Base-by-base conservation (phyloP, 192 early-diverging fungal species). In the Coemansia furcata region DNA sequence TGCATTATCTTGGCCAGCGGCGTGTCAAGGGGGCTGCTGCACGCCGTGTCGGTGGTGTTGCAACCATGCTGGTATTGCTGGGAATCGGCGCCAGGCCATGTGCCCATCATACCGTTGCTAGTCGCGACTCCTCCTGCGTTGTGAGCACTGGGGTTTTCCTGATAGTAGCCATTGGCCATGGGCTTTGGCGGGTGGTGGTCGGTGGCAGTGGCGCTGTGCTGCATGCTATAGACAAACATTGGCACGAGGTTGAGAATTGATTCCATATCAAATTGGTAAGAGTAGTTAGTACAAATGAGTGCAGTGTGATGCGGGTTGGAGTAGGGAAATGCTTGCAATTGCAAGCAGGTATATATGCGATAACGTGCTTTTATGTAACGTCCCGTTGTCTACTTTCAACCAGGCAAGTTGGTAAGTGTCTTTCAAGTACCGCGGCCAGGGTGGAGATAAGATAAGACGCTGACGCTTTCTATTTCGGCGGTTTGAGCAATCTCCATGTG, bases 1-100 rank as follows among this genome's bases (percentile, higher is more conserved):
- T 81, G 78, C n/a, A 77, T 68, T 11, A 75, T 72, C 68, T 80
- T 80, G 49, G 46, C 78, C 60, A 80, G 63, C 30, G 78, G 78
- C 26, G 78, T 72, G 38, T 82, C 74, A 5, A 43, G 71, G 10
- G 79, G 74, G 61, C 79, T 82, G 71, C 70, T 82, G 74, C 67
- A 76, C 14, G 67, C 69, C 1, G 79, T 77, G 35, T 69, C 71
- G 3, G 66, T 40, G 2, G 62, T 63, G 52, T 65, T 72, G 63
- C 52, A 52, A 3, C 14, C 37, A 3, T 71, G 65, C 57, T 47
- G 64, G 29, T 64, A 57, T 49, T 62, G 68, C 33, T 52, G 36
- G 11, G 62, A 52, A 6, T 67, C 54, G 37, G 50, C 36, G 35
- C 19, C 21, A 7, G 69, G 23, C 69, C 69, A 76, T 12, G 69